Evolutionary conservation across 2,329 filamentous ascomycete species (phyloP).

Genomic region (Pyrenophora graminea): DNA sequence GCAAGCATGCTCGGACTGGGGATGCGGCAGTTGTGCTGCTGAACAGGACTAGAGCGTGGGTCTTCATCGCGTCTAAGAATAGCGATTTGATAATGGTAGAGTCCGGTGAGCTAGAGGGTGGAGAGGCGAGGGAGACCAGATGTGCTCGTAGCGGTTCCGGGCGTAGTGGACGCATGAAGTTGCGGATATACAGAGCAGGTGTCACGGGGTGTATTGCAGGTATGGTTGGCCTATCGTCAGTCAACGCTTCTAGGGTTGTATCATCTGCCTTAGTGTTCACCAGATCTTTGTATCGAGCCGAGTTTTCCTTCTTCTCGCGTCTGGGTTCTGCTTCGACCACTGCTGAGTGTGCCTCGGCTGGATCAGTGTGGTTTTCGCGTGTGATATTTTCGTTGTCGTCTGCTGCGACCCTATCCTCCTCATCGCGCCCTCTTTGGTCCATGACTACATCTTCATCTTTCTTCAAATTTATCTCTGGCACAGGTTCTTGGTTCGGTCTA

Average conservation of each 20-base stretch:
- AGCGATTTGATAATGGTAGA: constrained; percentile 67
- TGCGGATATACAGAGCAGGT: constrained; percentile 74
- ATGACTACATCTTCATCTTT: constrained; percentile 40
- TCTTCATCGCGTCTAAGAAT: constrained; percentile 82
- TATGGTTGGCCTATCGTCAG: constrained; percentile 39
- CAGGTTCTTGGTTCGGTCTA: constrained; percentile 44
- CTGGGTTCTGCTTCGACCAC: constrained; percentile 12
- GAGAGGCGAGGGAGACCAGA: constrained; percentile 69
- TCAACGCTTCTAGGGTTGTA: constrained; percentile 18
- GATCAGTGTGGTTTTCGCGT: constrained; percentile 4
- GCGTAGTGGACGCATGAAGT: constrained; percentile 86
- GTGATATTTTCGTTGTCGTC: constrained; percentile 3
- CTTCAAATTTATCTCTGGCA: constrained; percentile 33
- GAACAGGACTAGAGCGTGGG: constrained; percentile 84
- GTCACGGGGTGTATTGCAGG: constrained; percentile 50
- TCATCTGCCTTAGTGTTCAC: constrained; percentile 25
- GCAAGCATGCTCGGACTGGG: constrained; percentile 74
- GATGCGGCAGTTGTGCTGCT: constrained; percentile 70
- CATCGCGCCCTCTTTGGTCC: constrained; percentile 32
- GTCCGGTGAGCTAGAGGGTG: constrained; percentile 56
- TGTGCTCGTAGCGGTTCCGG: constrained; percentile 69
- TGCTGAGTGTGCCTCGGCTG: constrained; percentile 5
- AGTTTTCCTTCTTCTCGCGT: constrained; percentile 37
- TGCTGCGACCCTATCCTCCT: constrained; percentile 17
- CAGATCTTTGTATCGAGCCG: constrained; percentile 42